Conservation (phyloP, 2,329 filamentous ascomycete genomes). For the Xylaria sp. region DNA sequence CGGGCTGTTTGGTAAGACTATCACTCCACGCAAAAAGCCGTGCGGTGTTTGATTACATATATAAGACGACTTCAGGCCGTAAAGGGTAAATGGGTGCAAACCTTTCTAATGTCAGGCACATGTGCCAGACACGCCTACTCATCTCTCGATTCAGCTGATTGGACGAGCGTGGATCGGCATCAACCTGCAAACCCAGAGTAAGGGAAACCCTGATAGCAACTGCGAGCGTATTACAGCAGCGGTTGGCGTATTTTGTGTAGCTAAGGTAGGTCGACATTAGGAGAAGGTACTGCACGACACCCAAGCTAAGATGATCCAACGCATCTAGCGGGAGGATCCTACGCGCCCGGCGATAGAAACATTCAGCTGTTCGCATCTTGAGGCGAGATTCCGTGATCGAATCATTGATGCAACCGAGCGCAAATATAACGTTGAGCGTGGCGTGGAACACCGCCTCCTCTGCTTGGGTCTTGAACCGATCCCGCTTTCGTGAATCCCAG, state of each 20-base stretch:
- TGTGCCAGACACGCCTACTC: background rate
- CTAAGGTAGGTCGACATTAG: constrained; percentile 1
- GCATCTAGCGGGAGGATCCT: background rate
- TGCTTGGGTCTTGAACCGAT: background rate
- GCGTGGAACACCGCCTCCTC: background rate
- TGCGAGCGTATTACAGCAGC: background rate
- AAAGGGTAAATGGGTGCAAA: background rate
- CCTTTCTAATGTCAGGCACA: background rate
- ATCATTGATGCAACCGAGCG: background rate
- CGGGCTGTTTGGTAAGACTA: background rate
- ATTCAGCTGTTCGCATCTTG: background rate
- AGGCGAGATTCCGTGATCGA: background rate
- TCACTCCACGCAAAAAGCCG: background rate
- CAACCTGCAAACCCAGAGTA: background rate
- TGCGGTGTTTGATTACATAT: background rate
- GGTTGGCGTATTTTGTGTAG: background rate
- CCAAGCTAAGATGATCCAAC: background rate
- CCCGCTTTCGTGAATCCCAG: background rate
- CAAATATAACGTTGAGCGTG: constrained; percentile 2
- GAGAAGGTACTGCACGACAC: background rate
- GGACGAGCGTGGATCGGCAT: background rate
- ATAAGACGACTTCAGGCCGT: background rate
- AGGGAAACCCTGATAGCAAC: background rate
- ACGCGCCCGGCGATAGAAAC: background rate
- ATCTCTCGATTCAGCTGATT: background rate